Evolutionary conservation across 495 filamentous ascomycete species (phyloP).

Genomic region (Neurospora tetraspora): DNA sequence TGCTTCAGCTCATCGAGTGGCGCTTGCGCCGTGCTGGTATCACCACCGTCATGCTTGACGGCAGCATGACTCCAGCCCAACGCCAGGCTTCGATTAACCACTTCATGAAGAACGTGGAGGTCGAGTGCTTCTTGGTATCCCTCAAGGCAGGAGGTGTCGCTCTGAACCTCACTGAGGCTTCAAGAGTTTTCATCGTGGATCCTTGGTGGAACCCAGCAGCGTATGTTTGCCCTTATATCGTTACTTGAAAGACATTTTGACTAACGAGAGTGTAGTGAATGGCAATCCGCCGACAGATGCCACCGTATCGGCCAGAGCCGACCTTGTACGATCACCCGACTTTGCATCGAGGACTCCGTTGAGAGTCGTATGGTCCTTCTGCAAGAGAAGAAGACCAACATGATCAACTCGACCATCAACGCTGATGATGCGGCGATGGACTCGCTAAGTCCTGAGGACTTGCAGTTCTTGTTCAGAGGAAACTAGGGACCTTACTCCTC

Average conservation of each 20-base stretch:
- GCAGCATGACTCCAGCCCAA: slow-evolving; percentile 88
- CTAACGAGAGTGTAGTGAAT: slow-evolving; percentile 43
- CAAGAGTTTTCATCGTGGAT: slow-evolving; percentile 88
- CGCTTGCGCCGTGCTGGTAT: slow-evolving; percentile 88
- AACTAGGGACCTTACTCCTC: slow-evolving; percentile 6
- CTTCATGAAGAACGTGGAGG: slow-evolving; percentile 88
- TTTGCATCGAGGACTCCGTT: slow-evolving; percentile 92
- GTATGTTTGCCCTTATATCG: slow-evolving; percentile 5
- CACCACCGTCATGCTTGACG: slow-evolving; percentile 94
- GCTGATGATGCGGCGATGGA: slow-evolving; percentile 81
- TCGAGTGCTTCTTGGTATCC: slow-evolving; percentile 90
- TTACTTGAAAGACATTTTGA: neutral
- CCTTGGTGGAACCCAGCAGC: slow-evolving; percentile 98
- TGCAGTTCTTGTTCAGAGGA: slow-evolving; percentile 89
- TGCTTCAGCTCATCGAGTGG: slow-evolving; percentile 97
- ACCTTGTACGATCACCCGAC: slow-evolving; percentile 84
- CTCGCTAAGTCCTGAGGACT: slow-evolving; percentile 77
- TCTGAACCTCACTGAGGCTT: slow-evolving; percentile 88
- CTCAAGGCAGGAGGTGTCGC: slow-evolving; percentile 94
- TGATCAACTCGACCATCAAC: slow-evolving; percentile 95
- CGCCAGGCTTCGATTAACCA: slow-evolving; percentile 81
- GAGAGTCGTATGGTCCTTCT: slow-evolving; percentile 89
- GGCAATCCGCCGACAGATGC: slow-evolving; percentile 93
- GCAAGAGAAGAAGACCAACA: slow-evolving; percentile 93
- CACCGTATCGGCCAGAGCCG: slow-evolving; percentile 93